Base-by-base conservation (phyloP, 2,329 filamentous ascomycete species). In the Ceratocystis diversiconidia region DNA sequence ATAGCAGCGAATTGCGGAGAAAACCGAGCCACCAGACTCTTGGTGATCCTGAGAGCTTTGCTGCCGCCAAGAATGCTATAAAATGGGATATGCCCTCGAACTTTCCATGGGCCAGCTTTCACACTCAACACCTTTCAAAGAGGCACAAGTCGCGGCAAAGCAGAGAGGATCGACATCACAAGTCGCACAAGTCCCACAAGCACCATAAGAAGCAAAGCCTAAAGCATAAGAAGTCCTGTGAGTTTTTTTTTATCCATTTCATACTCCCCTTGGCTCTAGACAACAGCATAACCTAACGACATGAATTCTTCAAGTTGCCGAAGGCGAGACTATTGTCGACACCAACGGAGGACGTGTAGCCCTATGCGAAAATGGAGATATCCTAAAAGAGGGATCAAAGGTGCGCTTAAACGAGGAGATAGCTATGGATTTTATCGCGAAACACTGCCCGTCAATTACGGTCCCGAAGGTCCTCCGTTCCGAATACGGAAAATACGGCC, bases 351-450 rank as follows among this genome's bases (percentile, higher is more conserved):
- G 22, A 5, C 43, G 63, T n/a, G 55, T 65, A 8, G 57, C 63
- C 4, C n/a, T 61, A 1, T 41, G 43, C 17, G n/a, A 10, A 10
- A 22, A 65, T 15, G 63, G 30, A 6, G 8, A 6, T 17, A 48
- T 65, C 8, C 44, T 65, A 5, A 65, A 65, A 44, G 63, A 65
- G 46, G 63, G 63, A 10, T 15, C 41, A 4, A 61, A 46, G 28
- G 63, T 65, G 12, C 55, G 43, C 1, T 6, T 65, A 0, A 65
- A 65, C 43, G 63, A 65, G 25, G 63, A 61, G 30, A 32, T 60
- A 6, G 63, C 63, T 30, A 61, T 65, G 63, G 36, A 8, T n/a
- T 41, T 65, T 41, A 19, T 65, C 41, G 43, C 62, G 19, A 52
- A 65, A 19, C 28, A 48, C 28, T 41, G 57, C 28, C 28, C 55